Evolutionary conservation across 2,329 filamentous ascomycete genomes (phyloP), one percentile per base, ranked within the genome.

Genomic region (Aspergillus sp.): DNA sequence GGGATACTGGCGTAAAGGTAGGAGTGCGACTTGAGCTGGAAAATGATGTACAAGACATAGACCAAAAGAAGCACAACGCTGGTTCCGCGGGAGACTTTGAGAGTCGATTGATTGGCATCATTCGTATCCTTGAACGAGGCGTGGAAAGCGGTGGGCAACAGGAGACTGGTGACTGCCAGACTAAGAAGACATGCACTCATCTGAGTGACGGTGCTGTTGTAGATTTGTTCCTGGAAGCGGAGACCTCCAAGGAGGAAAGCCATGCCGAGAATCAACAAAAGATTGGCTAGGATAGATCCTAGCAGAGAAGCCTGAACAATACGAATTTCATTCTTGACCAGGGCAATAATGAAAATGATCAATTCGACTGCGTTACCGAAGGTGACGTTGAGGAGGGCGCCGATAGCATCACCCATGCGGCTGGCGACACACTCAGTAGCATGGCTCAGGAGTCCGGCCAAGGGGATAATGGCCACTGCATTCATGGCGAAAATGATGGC

Each of bases 171-270:
- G 60, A 96, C 93, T 70, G 90, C 93, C 74, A 96, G 76, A 79
- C 91, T 96, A 65, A 97, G 84, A 66, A 97, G 81, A 77, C 91
- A 96, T 52, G 93, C 93, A 72, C 91, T 96, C 91, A 96, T 96
- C 73, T 97, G 92, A 1, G 92, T 96, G 58, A 96, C 91, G 21
- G 91, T 96, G 76, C 87, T 95, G 77, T 96, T 97, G 78, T 96
- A 97, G 62, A 97, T 88, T 80, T 96, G 93, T 78, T 97, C 93
- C 71, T 90, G 88, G 74, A 87, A 96, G 62, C 91, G 87, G 55
- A 96, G 79, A 62, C 92, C 93, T 69, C 93, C 93, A 23, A 96
- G 77, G 52, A 96, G 83, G 74, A 97, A 96, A 57, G 88, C 87
- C 91, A 96, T 96, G 68, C 93, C 93, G 66, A 97, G 78, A 69